A percentile compares a stretch with the other conserved stretches of the same genome.
Evolutionary conservation across 805 yeast genomes (phyloP).

Genomic region (Isabelozyma rhagii): DNA sequence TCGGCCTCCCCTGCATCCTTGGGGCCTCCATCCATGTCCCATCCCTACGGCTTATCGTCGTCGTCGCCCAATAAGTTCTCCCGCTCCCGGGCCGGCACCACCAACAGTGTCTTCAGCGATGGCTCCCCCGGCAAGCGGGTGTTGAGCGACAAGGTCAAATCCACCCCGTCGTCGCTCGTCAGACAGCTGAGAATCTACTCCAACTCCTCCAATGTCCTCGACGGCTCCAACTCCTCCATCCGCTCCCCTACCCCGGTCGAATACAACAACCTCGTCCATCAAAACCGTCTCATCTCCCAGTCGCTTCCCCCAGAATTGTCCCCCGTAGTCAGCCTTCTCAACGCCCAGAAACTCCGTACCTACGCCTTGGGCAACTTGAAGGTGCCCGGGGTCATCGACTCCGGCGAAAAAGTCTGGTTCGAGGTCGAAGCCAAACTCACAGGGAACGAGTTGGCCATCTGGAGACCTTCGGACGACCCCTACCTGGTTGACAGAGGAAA

Average conservation of each 20-base stretch:
- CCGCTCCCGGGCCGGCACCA: not conserved
- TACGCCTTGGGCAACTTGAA: conserved; percentile 54
- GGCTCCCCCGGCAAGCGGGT: conserved; percentile 8
- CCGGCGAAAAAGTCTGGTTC: conserved; percentile 27
- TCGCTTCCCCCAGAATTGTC: conserved; percentile 59
- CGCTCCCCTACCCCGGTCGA: not conserved
- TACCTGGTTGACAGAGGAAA: conserved; percentile 24
- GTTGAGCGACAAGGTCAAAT: conserved; percentile 25
- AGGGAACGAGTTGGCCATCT: conserved; percentile 54
- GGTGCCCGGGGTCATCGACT: conserved; percentile 18
- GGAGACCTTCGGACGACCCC: conserved; percentile 34
- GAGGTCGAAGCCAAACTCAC: conserved; percentile 37
- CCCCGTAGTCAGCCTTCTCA: conserved; percentile 68
- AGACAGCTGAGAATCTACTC: conserved; percentile 28
- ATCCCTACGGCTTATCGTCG: conserved; percentile 3
- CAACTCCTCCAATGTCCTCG: conserved; percentile 5
- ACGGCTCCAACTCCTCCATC: not conserved
- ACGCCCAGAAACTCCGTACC: conserved; percentile 65
- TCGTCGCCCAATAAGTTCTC: not conserved
- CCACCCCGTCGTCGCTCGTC: conserved; percentile 33
- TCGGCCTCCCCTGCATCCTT: not conserved
- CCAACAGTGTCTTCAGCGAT: not conserved
- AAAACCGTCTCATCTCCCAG: conserved; percentile 17
- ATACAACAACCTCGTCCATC: conserved; percentile 8
- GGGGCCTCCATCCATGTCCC: conserved; percentile 2